Evolutionary conservation across 1,139 yeast genomes (phyloP), one percentile per base, ranked within the genome.

Genomic region (Arxiozyma bovina): DNA sequence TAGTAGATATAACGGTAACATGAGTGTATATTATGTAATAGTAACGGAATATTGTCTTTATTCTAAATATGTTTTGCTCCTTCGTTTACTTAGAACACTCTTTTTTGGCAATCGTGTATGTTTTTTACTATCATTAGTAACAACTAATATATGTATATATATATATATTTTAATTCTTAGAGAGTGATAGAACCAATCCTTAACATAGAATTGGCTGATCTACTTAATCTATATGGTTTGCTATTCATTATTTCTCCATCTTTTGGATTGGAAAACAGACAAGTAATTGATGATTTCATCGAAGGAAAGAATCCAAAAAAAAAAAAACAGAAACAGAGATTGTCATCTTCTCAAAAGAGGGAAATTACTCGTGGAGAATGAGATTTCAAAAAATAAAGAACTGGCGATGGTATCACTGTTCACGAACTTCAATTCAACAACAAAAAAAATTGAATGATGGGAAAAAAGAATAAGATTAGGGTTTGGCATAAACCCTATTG

Each of bases 1-100:
- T 63, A 94, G 79, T 60, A 94, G 77, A 63, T 90, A 90, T 66
- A 93, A 77, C 46, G 99, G 99, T 60, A 93, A 81, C 99, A 69
- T 69, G 17, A 8, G 27, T 23, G 15, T 30, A 30, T 34, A 34
- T 34, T n/a, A n/a, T n/a, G n/a, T n/a, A n/a, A n/a, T n/a, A n/a
- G n/a, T n/a, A n/a, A n/a, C 12, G 30, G 30, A 27, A 27, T 27
- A 7, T 27, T 27, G 30, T 7, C 9, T 27, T 27, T 27, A 27
- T 8, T 8, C 30, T 27, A 27, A 11, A 11, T 27, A 27, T 15
- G 11, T 34, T 34, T 12, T 34, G 11, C n/a, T 8, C 40, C 40
- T 34, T 34, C 1, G 8, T 34, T 15, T 34, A 34, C 12, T 34
- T 4, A 34, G 4, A 34, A 34, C 6, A 34, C 40, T 15, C 40